Evolutionary conservation across 306 rosid species (phyloP), one percentile per base, ranked within the genome.

Genomic region (Oxytropis ochrocephala): DNA sequence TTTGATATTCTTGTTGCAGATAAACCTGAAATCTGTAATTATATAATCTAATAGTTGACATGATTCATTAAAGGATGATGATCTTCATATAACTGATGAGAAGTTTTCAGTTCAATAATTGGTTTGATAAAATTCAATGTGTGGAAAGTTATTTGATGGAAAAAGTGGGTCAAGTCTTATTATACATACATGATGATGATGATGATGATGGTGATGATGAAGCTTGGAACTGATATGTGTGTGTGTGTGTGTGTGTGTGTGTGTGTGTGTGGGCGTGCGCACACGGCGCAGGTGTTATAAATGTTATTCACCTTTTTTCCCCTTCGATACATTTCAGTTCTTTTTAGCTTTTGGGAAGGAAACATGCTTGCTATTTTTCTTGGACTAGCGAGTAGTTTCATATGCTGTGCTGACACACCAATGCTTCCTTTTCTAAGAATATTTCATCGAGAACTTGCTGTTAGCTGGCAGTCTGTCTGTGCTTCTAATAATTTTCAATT

Each of bases 401-500:
- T 48, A 53, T 54, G 58, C 32, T 47, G 19, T 54, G 58, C 32
- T 55, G 30, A 54, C 32, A 57, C n/a, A 30, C 44, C 17, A 12
- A 14, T 64, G 75, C 66, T 51, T 52, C 46, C 46, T 47, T 52
- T 36, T 43, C n/a, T 0, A 33, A 42, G 50, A 62, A 46, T 19
- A 33, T 9, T 35, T 67, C 42, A 17, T 18, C 43, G 21, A 49
- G 50, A 64, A 78, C 24, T 21, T 50, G 56, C 47, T 33, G 29
- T 39, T 6, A 60, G 41, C 11, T 49, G 54, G 16, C 6, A 54
- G 21, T 67, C 8, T 48, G 14, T 58, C 42, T 70, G 2, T 30
- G 50, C 46, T 68, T 53, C 56, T 72, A 62, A 69, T 60, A 48
- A 50, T 50, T 57, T 36, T 53, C 61, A 21, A 67, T 62, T 53